Conservation (phyloP, 2,329 filamentous ascomycete genomes). For the Phoma sp. region DNA sequence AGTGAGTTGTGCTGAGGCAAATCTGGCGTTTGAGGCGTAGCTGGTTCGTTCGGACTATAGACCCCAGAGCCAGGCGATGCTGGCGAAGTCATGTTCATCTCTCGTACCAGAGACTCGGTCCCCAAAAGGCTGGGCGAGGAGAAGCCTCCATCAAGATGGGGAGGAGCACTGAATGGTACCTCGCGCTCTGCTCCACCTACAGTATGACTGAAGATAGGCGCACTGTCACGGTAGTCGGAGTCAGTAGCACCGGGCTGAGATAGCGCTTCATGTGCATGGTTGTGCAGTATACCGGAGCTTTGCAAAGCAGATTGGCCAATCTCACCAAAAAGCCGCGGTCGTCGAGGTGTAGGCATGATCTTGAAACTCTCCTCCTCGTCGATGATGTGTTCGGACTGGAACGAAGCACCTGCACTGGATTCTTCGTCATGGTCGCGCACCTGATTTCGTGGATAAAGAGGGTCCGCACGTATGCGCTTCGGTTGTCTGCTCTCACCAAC, state of each 20-base stretch:
- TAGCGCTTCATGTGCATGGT: slow-evolving; percentile 40
- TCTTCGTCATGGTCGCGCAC: slow-evolving; percentile 45
- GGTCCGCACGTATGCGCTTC: slow-evolving; percentile 55
- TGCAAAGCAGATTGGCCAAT: slow-evolving; percentile 63
- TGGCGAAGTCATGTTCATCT: slow-evolving; percentile 58
- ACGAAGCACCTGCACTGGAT: slow-evolving; percentile 51
- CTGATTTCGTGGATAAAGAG: slow-evolving; percentile 49
- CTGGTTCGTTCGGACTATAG: slow-evolving; percentile 47
- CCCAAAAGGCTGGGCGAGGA: slow-evolving; percentile 55
- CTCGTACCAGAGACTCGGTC: slow-evolving; percentile 57
- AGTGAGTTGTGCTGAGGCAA: slow-evolving; percentile 45
- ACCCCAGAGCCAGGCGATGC: slow-evolving; percentile 48
- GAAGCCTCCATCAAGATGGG: slow-evolving; percentile 33
- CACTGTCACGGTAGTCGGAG: slow-evolving; percentile 11
- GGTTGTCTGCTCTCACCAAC: slow-evolving; percentile 44
- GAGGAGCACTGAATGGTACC: slow-evolving; percentile 24
- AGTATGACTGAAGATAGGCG: slow-evolving; percentile 18
- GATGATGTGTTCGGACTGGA: slow-evolving; percentile 40
- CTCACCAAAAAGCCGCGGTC: slow-evolving; percentile 65
- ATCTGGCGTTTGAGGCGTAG: slow-evolving; percentile 48
- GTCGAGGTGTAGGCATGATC: slow-evolving; percentile 30
- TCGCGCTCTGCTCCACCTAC: slow-evolving; percentile 21
- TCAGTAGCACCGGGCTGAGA: slow-evolving; percentile 23
- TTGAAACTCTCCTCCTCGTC: slow-evolving; percentile 41
- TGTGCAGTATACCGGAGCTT: slow-evolving; percentile 58